phyloP scores from a whole-genome alignment of 2,329 filamentous ascomycete genomes.

The Didymella exigua region DNA sequence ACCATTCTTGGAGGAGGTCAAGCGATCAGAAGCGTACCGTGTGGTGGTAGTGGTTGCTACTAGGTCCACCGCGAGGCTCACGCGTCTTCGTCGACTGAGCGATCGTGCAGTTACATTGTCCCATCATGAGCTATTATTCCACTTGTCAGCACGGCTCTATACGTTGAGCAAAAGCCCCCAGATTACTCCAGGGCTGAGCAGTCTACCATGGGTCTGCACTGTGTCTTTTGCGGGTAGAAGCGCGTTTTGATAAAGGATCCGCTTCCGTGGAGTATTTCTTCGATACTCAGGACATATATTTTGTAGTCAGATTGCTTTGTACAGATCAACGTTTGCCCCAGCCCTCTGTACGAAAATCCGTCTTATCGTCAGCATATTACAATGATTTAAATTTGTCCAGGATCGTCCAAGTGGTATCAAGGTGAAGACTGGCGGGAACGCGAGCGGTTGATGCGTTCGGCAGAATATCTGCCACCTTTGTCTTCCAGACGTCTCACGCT shows the following conservation, averaged over 20 bases:
- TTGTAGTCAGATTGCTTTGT: background rate
- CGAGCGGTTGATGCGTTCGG: background rate
- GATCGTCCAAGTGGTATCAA: background rate
- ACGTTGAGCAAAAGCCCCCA: background rate
- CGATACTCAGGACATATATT: background rate
- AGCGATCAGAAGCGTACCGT: no score
- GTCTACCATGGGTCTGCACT: background rate
- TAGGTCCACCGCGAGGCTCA: no score
- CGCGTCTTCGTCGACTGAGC: no score
- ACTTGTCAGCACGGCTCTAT: background rate
- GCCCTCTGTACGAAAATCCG: background rate
- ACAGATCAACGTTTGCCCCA: background rate
- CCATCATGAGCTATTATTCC: no score
- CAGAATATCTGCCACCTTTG: background rate
- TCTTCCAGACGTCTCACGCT: background rate
- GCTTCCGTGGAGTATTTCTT: background rate
- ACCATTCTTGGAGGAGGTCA: no score
- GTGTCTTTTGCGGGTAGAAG: background rate
- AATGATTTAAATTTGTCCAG: background rate
- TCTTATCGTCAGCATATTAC: background rate
- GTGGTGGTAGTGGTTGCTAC: no score
- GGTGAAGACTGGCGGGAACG: background rate
- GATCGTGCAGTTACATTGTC: no score
- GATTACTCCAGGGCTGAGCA: background rate
- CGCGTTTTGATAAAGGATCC: no score